Base-by-base conservation (phyloP, 129 eudicot genomes). In the Glebionis coronaria region DNA sequence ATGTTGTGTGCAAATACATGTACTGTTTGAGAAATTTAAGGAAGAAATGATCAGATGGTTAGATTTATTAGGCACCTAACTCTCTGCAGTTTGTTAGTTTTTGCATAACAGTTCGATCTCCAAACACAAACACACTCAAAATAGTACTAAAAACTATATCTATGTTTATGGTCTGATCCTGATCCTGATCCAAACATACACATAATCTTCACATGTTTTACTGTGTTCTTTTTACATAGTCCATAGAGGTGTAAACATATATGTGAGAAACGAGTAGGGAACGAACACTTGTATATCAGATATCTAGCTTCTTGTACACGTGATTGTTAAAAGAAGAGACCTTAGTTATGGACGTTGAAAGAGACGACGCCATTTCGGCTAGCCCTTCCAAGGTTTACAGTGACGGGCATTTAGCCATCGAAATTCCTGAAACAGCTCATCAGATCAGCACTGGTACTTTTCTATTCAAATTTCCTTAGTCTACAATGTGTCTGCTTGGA, bases 361-460 rank as follows among this genome's bases (percentile, higher is more conserved):
- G 46, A 25, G 61, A 71, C 65, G 65, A 68, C 72, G 70, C 29
- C 74, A 53, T n/a, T 5, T 27, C 19, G 38, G 21, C 67, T 27
- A 69, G 44, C 12, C 50, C 67, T 14, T 55, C 31, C 11, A 72
- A 66, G 61, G 68, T 44, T 40, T 20, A 13, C 38, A 50, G 70
- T 15, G 74, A 62, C 8, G 79, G 74, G 3, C 74, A 76, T 18
- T 40, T 63, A 63, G 72, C 56, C 64, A 74, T 83, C 51, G 85
- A 88, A 38, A 61, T 85, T 45, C 95, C 97, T 8, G 96, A 91
- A n/a, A 91, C 97, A 14, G 96, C 97, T 69, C 97, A 88, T 68
- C 84, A 91, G 80, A 91, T 91, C 69, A 88, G 94, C 78, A 77
- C 65, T 21, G 96, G 97, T 91, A 68, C 44, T 70, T 6, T 56